Base-by-base conservation (phyloP, 768 basidiomycete genomes). In the Naganishia onofrii region DNA sequence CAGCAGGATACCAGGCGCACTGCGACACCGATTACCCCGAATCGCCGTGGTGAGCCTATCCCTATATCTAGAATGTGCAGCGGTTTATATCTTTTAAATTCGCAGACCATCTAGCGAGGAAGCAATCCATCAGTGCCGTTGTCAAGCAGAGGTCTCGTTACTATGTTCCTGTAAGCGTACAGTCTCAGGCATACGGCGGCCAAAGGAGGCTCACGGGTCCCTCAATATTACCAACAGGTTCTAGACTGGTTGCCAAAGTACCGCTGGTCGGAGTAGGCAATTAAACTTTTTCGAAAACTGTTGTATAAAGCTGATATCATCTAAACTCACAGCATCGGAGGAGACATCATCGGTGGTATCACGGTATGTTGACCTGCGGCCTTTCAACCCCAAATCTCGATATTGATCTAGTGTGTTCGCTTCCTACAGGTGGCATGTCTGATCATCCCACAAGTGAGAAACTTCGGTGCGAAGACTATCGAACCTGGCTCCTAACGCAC, bases 261-360 rank as follows among this genome's bases (percentile, higher is more conserved):
- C 72, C 74, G 68, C 38, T 76, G 74, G 72, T 71, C 73, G 2
- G 66, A 74, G 76, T 81, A 63, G 26, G 60, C 28, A 2, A 9
- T n/a, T 8, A 42, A 46, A 13, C 8, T 29, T 28, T n/a, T 17
- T 3, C n/a, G 15, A 9, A 1, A 28, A 10, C 21, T 13, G 7
- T 17, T 8, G 3, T 2, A 7, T 9, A 3, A 17, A 26, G 31
- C 60, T 63, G 5, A 63, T 29, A 10, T 6, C 17, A 28, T 23
- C 26, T 63, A 17, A 2, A 3, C 15, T n/a, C 26, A 8, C 42
- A 63, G 60, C 60, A 34, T 51, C 65, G 79, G 73, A 12, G 88
- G 88, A 23, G 92, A 94, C 79, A 74, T 91, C n/a, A 83, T 92
- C 0, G 91, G 91, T 31, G 94, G 93, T 21, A 76, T 93, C 32